A percentile compares a stretch with the other conserved stretches of the same genome.
Conservation (phyloP, 2,329 filamentous ascomycete genomes). For the Scopulariopsis brevicaulis region DNA sequence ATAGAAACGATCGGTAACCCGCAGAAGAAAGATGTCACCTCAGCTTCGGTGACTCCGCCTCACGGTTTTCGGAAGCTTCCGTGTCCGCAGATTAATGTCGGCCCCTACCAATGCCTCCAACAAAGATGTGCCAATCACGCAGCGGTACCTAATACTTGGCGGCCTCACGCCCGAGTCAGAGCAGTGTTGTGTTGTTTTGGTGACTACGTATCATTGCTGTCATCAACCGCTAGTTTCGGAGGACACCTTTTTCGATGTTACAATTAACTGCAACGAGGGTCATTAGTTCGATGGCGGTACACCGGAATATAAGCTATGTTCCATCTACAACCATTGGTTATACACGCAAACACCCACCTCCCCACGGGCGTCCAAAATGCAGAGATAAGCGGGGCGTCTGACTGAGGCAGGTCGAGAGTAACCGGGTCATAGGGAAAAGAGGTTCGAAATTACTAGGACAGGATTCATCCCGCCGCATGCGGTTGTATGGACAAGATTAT, state of each 20-base stretch:
- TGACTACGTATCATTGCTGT: constrained; percentile 12
- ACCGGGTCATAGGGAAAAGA: constrained; percentile 24
- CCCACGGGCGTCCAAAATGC: constrained; percentile 17
- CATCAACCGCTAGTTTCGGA: constrained; percentile 20
- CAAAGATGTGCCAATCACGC: constrained; percentile 7
- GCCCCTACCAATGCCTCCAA: constrained; percentile 11
- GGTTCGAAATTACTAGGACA: constrained; percentile 20
- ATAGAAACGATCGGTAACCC: constrained; percentile 10
- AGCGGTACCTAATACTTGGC: constrained; percentile 13
- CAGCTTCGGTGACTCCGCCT: constrained; percentile 12
- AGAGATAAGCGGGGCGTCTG: constrained; percentile 13
- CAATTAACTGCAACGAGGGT: constrained; percentile 15
- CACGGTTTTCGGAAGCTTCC: constrained; percentile 8
- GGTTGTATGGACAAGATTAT: constrained; percentile 14
- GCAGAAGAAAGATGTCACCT: constrained; percentile 8
- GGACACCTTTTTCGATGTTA: constrained; percentile 13
- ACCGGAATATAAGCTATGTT: constrained; percentile 11
- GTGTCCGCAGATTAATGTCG: constrained; percentile 10
- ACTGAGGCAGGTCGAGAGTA: constrained; percentile 23
- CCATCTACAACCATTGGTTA: constrained; percentile 14
- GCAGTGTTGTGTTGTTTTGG: constrained; percentile 14
- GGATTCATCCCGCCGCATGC: constrained; percentile 14
- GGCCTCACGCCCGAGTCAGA: constrained; percentile 5
- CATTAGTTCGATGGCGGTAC: constrained; percentile 11
- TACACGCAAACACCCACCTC: constrained; percentile 17